phyloP scores from a whole-genome alignment of 2,329 filamentous ascomycete genomes.

The Domatiomyces catenatus region DNA sequence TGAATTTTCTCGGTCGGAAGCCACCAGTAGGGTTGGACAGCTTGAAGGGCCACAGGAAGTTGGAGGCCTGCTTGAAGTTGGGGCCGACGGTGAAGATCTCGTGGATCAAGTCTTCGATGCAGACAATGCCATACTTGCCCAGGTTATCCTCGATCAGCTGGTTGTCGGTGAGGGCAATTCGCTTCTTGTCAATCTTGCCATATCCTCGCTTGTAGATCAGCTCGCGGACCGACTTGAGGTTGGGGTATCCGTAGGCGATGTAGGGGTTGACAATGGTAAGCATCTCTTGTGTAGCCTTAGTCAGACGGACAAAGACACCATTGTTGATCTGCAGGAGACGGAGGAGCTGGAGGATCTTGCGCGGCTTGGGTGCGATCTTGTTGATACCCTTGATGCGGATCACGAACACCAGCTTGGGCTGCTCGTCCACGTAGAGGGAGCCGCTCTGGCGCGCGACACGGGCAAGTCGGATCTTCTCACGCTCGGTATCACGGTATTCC shows the following conservation, averaged over 20 bases:
- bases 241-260: slow-evolving; percentile 98
- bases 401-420: slow-evolving; percentile 94
- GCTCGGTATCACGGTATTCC: slow-evolving; percentile 97
- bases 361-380: slow-evolving; percentile 99
- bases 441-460: slow-evolving; percentile 84
- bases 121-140: slow-evolving; percentile 97
- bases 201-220: slow-evolving; percentile 99
- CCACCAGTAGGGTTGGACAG: slow-evolving; percentile 95
- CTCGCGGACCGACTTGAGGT: slow-evolving; percentile 97
- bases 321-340: slow-evolving; percentile 99
- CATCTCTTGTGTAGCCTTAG: slow-evolving; percentile 96
- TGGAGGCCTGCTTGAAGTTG: slow-evolving; percentile 98
- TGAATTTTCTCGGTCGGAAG: slow-evolving; percentile 95
- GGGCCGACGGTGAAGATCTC: slow-evolving; percentile 97
- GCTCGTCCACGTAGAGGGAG: slow-evolving; percentile 83
- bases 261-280: slow-evolving; percentile 97
- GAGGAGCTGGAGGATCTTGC: slow-evolving; percentile 98
- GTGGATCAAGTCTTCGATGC: slow-evolving; percentile 97
- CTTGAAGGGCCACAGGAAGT: slow-evolving; percentile 99
- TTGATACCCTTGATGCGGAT: slow-evolving; percentile 99
- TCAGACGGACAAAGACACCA: slow-evolving; percentile 92
- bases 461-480: slow-evolving; percentile 88
- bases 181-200: slow-evolving; percentile 98
- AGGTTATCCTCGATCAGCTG: slow-evolving; percentile 91
- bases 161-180: slow-evolving; percentile 92